These are phyloP conservation scores for Oropetium thomaeum DNA, from an alignment of 176 grass and related monocot species.

Conservation along the genomic window DNA sequence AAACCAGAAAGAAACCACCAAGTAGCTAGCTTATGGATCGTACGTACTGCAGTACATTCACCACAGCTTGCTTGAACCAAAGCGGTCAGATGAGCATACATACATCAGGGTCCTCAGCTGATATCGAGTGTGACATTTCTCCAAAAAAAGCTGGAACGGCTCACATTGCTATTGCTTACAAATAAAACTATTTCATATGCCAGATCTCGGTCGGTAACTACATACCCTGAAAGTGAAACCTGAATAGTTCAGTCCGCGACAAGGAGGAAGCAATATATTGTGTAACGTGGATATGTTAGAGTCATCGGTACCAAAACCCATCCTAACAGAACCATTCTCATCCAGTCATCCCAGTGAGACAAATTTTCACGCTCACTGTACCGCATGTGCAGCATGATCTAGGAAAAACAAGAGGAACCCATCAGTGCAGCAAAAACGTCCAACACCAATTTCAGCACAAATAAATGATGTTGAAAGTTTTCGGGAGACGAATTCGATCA, in stretches of 20 bases:
- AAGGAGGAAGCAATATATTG: background rate
- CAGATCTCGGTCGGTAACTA: background rate
- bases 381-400: background rate
- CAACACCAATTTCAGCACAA: slow-evolving; percentile 32
- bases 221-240: slow-evolving; percentile 11
- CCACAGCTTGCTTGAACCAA: background rate
- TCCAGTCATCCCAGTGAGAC: background rate
- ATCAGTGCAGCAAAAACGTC: slow-evolving; percentile 26
- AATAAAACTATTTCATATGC: background rate
- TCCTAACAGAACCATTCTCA: background rate
- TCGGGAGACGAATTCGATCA: background rate
- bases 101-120: too few species aligned
- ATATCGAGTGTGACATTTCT: slow-evolving; percentile 3
- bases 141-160: background rate
- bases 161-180: background rate
- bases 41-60: background rate
- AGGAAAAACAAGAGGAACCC: background rate
- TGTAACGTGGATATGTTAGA: background rate
- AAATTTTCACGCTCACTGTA: too few species aligned
- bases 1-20: too few species aligned
- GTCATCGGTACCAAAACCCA: background rate
- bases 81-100: background rate
- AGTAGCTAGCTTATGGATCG: background rate
- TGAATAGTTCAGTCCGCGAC: background rate
- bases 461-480: slow-evolving; percentile 1